Percentiles rank a stretch among this genome's conserved stretches.
Conservation (phyloP, 148 eudicot species). For the Diospyros kaki region DNA sequence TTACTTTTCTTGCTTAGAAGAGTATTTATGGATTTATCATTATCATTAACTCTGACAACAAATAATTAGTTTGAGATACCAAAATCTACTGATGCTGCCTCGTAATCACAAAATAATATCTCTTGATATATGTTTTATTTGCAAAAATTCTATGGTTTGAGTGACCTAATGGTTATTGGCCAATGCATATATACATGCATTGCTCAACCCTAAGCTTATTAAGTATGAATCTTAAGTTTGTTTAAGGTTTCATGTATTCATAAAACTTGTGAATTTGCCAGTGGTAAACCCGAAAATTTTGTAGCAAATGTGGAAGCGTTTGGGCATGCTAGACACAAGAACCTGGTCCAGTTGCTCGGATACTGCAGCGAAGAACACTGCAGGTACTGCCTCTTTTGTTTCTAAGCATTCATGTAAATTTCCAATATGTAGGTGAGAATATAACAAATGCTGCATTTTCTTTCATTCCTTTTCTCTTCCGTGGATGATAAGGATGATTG, state of each 20-base stretch:
- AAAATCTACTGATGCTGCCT: no score
- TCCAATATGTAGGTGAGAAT: no score
- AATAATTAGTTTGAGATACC: no score
- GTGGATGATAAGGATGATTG: constrained; percentile 30
- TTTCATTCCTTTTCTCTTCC: background rate
- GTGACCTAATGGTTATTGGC: no score
- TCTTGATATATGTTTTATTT: no score
- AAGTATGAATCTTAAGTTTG: background rate
- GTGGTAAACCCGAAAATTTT: constrained; percentile 27
- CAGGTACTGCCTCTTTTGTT: constrained; percentile 22
- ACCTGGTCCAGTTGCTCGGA: constrained; percentile 46
- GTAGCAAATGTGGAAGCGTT: constrained; percentile 31
- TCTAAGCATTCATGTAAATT: background rate
- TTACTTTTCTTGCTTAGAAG: no score
- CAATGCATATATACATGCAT: background rate
- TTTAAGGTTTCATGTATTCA: background rate
- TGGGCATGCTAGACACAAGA: constrained; percentile 33
- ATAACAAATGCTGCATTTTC: background rate
- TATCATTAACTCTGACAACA: no score
- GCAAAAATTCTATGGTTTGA: no score
- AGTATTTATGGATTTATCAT: no score
- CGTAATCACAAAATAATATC: no score
- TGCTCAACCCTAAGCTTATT: background rate
- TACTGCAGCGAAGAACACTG: constrained; percentile 26
- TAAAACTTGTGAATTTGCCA: constrained; percentile 12